Evolutionary conservation across 805 yeast genomes (phyloP).

Genomic region (Ogataea dorogensis): DNA sequence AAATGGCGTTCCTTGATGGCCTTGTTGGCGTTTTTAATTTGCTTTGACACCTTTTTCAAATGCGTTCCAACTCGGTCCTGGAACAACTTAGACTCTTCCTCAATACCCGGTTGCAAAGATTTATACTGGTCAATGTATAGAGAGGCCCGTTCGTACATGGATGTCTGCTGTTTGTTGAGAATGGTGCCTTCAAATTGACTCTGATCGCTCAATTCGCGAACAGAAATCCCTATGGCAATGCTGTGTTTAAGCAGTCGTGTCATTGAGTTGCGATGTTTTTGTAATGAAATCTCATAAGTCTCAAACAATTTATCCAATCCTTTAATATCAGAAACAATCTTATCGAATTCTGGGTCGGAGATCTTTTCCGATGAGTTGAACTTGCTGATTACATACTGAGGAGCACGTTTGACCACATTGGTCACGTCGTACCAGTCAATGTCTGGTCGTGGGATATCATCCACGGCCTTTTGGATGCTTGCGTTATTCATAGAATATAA

Average conservation of each 20-base stretch:
- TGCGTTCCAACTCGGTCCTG: constrained; percentile 19
- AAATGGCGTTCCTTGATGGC: constrained; percentile 26
- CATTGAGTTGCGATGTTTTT: constrained; percentile 16
- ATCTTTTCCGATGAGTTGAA: constrained; percentile 31
- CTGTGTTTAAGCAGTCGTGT: constrained; percentile 17
- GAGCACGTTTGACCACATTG: constrained; percentile 30
- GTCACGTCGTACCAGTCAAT: constrained; percentile 31
- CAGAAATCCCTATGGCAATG: constrained; percentile 11
- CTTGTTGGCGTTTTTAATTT: constrained; percentile 22
- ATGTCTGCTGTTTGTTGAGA: constrained; percentile 11
- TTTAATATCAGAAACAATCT: constrained; percentile 16
- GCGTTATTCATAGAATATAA: constrained; percentile 3
- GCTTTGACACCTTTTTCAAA: constrained; percentile 13
- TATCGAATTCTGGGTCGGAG: constrained; percentile 40
- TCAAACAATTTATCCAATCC: constrained; percentile 19
- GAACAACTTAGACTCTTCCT: constrained; percentile 18
- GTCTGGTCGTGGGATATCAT: constrained; percentile 22
- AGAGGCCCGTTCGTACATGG: constrained; percentile 11
- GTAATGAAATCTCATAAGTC: constrained; percentile 15
- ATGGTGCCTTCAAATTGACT: constrained; percentile 10
- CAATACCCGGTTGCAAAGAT: constrained; percentile 16
- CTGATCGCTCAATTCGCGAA: constrained; percentile 15
- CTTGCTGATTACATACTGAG: constrained; percentile 35
- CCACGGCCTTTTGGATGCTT: constrained; percentile 11
- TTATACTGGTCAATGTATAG: constrained; percentile 15